Percentiles rank a stretch among this genome's conserved stretches.
Evolutionary conservation across 2,329 filamentous ascomycete species (phyloP).

Genomic region (Colletotrichum aenigma): DNA sequence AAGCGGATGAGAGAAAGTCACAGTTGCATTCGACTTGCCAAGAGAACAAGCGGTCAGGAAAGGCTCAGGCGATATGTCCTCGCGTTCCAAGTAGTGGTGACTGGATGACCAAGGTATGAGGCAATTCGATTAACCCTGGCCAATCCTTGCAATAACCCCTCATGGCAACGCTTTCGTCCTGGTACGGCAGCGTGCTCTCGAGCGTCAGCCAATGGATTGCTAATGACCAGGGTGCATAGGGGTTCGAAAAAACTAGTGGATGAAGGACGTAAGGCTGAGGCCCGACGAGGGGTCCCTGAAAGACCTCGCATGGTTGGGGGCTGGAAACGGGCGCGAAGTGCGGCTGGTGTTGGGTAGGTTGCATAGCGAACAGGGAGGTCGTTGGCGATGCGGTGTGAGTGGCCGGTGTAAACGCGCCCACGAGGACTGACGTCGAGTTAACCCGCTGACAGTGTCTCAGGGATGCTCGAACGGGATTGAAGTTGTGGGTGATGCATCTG

Average conservation of each 20-base stretch:
- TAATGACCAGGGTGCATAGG: neutral
- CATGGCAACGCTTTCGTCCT: neutral
- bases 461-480: neutral
- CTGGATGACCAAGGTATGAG: neutral
- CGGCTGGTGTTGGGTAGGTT: neutral
- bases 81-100: neutral
- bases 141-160: neutral
- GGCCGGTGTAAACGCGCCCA: neutral
- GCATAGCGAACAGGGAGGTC: neutral
- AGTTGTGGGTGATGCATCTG: neutral
- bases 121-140: neutral
- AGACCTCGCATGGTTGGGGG: neutral
- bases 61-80: neutral
- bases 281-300: slow-evolving; percentile 1
- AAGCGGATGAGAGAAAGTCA: neutral
- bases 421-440: slow-evolving; percentile 4
- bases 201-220: slow-evolving; percentile 10
- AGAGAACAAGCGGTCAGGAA: neutral
- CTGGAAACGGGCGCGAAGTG: neutral
- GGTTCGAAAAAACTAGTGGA: slow-evolving; percentile 1
- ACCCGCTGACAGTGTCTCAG: neutral
- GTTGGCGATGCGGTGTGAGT: slow-evolving; percentile 2
- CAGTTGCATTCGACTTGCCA: neutral
- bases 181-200: neutral
- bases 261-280: slow-evolving; percentile 20